Conservation (phyloP, 2,329 filamentous ascomycete genomes). For the Aspergillus novofumigatus region DNA sequence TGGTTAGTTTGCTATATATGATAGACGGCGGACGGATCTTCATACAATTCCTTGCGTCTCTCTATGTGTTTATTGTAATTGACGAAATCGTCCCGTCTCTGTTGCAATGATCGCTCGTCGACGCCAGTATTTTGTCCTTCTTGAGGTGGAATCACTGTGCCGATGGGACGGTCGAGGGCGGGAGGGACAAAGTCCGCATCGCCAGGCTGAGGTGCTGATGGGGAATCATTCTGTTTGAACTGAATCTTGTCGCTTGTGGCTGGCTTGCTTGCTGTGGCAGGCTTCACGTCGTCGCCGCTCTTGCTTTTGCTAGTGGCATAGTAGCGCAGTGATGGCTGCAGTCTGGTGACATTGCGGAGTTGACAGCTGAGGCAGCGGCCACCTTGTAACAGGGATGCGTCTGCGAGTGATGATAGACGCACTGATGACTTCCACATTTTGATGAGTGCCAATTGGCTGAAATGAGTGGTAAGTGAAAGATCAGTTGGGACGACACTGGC, state of each 20-base stretch:
- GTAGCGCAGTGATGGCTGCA: conserved; percentile 23
- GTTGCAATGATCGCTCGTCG: conserved; percentile 61
- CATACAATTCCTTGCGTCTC: conserved; percentile 70
- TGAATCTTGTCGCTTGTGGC: conserved; percentile 14
- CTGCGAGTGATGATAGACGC: conserved; percentile 15
- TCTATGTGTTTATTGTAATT: conserved; percentile 80
- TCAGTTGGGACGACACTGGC: neutral
- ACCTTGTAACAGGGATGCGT: conserved; percentile 22
- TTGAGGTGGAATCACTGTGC: conserved; percentile 68
- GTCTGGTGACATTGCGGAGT: conserved; percentile 24
- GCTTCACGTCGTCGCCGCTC: conserved; percentile 4
- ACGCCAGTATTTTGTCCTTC: conserved; percentile 78
- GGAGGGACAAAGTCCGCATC: conserved; percentile 49
- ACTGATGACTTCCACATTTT: conserved; percentile 30
- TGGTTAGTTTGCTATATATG: conserved; percentile 5
- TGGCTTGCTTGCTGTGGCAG: conserved; percentile 6
- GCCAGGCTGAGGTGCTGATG: conserved; percentile 21
- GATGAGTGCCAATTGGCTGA: neutral
- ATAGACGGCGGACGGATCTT: neutral
- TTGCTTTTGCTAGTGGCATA: conserved; percentile 24
- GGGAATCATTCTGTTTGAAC: conserved; percentile 27
- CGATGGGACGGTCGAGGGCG: conserved; percentile 69
- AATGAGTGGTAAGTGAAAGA: neutral
- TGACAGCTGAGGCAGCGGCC: conserved; percentile 34
- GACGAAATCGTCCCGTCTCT: conserved; percentile 75